Evolutionary conservation across 495 filamentous ascomycete genomes (phyloP).

Genomic region (Neurospora africana): DNA sequence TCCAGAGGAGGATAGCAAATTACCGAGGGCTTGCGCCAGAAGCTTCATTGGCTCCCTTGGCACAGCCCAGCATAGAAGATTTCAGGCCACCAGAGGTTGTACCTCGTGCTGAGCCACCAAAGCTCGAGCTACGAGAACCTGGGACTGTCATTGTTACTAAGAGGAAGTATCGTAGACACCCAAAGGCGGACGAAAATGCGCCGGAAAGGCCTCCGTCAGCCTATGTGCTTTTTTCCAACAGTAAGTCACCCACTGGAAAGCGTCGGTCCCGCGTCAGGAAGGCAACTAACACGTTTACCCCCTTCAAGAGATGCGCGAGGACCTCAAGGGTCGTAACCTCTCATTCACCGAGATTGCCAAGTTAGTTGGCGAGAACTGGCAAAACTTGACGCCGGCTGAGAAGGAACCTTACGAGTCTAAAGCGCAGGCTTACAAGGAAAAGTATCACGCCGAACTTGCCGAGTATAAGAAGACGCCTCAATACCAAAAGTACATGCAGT

Average conservation of each 20-base stretch:
- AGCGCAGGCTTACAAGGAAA: constrained; percentile 59
- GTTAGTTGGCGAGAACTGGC: constrained; percentile 71
- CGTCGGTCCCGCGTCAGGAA: neutral
- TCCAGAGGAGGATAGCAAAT: constrained; percentile 43
- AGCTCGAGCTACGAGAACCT: constrained; percentile 24
- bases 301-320: constrained; percentile 55
- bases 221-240: constrained; percentile 77
- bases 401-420: constrained; percentile 63
- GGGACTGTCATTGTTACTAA: constrained; percentile 33
- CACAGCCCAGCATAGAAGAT: constrained; percentile 30
- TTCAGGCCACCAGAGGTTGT: constrained; percentile 16
- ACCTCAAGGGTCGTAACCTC: constrained; percentile 58
- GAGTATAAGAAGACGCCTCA: constrained; percentile 63
- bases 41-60: constrained; percentile 29
- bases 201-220: constrained; percentile 69
- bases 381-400: constrained; percentile 49
- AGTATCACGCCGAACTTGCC: constrained; percentile 51
- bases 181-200: constrained; percentile 72
- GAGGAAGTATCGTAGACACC: constrained; percentile 68
- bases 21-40: constrained; percentile 46
- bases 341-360: constrained; percentile 78
- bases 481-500: constrained; percentile 50
- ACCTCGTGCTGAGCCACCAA: constrained; percentile 20
- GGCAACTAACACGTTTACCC: neutral
- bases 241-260: constrained; percentile 33